phyloP scores from a whole-genome alignment of 192 early-diverging fungal genomes.

The Coemansia sp. region DNA sequence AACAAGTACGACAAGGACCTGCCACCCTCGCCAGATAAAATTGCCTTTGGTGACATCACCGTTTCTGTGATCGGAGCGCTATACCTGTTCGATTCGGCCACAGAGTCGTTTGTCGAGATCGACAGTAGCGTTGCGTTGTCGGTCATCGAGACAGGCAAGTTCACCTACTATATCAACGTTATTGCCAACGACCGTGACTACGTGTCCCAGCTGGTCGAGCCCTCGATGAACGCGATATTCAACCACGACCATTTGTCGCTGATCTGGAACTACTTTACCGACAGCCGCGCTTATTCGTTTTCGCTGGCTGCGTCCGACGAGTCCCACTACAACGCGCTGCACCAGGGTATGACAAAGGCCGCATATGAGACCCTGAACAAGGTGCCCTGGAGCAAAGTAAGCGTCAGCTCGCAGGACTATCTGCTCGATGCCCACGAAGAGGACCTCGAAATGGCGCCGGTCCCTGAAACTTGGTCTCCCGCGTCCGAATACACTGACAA shows the following conservation, averaged over 20 bases:
- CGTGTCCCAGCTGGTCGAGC: constrained; percentile 63
- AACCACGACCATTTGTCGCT: constrained; percentile 70
- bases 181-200: constrained; percentile 50
- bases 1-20: constrained; percentile 12
- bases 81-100: constrained; percentile 65
- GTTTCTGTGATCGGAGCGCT: constrained; percentile 60
- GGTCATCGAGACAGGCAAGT: constrained; percentile 39
- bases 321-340: constrained; percentile 60
- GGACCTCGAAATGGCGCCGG: constrained; percentile 54
- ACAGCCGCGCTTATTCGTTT: constrained; percentile 69
- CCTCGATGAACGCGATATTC: constrained; percentile 79
- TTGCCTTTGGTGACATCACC: constrained; percentile 54
- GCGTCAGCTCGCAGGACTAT: constrained; percentile 72
- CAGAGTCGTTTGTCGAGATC: constrained; percentile 60
- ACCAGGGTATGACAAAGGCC: constrained; percentile 66
- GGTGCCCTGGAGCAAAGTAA: constrained; percentile 65
- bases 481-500: constrained; percentile 35
- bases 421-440: constrained; percentile 74
- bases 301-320: constrained; percentile 65
- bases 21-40: constrained; percentile 28
- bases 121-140: constrained; percentile 46
- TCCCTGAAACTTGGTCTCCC: constrained; percentile 27
- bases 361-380: constrained; percentile 77
- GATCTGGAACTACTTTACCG: constrained; percentile 80
- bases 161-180: constrained; percentile 61